Conservation (phyloP, 352 stramenopile species). For the Phytophthora kernoviae region DNA sequence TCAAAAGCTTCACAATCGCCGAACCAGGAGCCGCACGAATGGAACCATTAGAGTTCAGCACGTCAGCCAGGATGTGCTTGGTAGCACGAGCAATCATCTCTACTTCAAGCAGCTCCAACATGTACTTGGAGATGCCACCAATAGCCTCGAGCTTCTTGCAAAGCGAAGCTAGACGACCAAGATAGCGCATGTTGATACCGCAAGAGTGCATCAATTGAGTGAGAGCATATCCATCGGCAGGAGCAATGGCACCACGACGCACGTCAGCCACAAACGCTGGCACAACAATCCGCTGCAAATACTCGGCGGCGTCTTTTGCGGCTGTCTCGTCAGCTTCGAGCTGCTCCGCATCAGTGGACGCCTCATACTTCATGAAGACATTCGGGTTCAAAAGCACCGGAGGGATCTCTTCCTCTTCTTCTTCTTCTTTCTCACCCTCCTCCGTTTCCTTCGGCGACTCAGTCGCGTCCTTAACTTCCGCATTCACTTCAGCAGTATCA, state of each 20-base stretch:
- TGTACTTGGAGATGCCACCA: conserved; percentile 90
- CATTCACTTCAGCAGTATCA: conserved; percentile 24
- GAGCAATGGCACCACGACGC: conserved; percentile 78
- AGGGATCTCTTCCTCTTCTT: conserved; percentile 54
- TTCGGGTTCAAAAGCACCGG: conserved; percentile 85
- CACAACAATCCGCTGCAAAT: conserved; percentile 87
- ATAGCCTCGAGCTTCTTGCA: conserved; percentile 89
- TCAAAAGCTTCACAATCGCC: conserved; percentile 85
- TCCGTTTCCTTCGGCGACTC: conserved; percentile 24
- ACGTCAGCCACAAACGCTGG: conserved; percentile 86
- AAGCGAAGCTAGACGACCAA: conserved; percentile 91
- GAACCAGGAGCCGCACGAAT: conserved; percentile 72
- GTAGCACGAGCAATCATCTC: conserved; percentile 95
- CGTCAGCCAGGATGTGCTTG: conserved; percentile 86
- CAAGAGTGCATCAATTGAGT: conserved; percentile 94
- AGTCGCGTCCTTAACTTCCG: conserved; percentile 17
- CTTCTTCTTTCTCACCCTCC: conserved; percentile 44
- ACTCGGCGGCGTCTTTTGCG: conserved; percentile 78
- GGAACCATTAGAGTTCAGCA: conserved; percentile 66
- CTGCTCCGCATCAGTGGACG: conserved; percentile 72
- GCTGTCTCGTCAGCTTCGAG: conserved; percentile 68
- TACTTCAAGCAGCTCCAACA: conserved; percentile 94
- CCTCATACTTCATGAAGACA: conserved; percentile 90
- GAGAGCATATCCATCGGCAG: conserved; percentile 90
- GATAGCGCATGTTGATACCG: conserved; percentile 97